Evolutionary conservation across 805 yeast species (phyloP).

Genomic region (Metschnikowia amazonensis): DNA sequence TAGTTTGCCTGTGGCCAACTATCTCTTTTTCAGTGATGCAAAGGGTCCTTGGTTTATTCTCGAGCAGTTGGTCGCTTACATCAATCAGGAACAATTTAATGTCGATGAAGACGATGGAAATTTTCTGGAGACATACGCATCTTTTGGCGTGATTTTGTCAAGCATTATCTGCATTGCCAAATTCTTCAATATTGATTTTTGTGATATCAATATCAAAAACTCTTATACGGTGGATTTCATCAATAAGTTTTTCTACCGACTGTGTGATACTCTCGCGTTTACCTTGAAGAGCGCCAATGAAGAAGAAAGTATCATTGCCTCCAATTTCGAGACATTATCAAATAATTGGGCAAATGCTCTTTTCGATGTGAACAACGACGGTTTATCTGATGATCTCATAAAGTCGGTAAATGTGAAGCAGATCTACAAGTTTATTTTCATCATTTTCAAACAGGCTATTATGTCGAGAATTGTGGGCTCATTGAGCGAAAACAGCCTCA

Average conservation of each 20-base stretch:
- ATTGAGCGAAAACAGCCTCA: slow-evolving; percentile 56
- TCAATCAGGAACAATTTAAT: slow-evolving; percentile 16
- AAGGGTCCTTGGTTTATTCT: slow-evolving; percentile 23
- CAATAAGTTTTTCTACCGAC: slow-evolving; percentile 30
- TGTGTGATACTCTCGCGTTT: slow-evolving; percentile 29
- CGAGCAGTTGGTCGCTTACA: slow-evolving; percentile 18
- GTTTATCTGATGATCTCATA: slow-evolving; percentile 80
- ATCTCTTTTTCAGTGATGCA: slow-evolving; percentile 12
- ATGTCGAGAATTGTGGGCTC: slow-evolving; percentile 53
- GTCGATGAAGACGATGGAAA: slow-evolving; percentile 53
- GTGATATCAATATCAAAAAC: slow-evolving; percentile 20
- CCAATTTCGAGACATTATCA: slow-evolving; percentile 36
- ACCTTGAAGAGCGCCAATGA: slow-evolving; percentile 15
- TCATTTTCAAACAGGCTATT: slow-evolving; percentile 69
- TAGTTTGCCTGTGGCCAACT: slow-evolving; percentile 13
- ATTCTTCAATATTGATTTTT: slow-evolving; percentile 26
- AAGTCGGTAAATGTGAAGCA: slow-evolving; percentile 63
- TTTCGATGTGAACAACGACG: slow-evolving; percentile 62
- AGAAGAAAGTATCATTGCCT: slow-evolving; percentile 28
- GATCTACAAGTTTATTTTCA: slow-evolving; percentile 65
- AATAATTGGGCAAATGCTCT: slow-evolving; percentile 76
- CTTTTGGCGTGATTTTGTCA: slow-evolving; percentile 59
- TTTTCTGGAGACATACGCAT: slow-evolving; percentile 63
- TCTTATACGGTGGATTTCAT: slow-evolving; percentile 35
- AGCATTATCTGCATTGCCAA: slow-evolving; percentile 26